Evolutionary conservation across 2,329 filamentous ascomycete genomes (phyloP).

Genomic region (Colletotrichum higginsianum): DNA sequence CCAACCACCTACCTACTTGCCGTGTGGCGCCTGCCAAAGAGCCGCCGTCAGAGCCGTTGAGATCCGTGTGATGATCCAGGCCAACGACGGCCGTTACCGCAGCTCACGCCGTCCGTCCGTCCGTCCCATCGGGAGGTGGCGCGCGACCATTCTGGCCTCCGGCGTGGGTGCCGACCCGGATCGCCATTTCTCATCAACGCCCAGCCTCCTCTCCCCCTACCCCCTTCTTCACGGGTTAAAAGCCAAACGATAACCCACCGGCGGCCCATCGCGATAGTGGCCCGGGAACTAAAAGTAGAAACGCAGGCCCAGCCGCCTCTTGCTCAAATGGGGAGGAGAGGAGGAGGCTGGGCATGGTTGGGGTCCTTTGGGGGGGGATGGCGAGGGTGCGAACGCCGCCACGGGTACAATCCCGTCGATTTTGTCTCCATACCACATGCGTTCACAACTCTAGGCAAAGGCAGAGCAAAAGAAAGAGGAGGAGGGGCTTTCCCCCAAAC

Average conservation of each 20-base stretch:
- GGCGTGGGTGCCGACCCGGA: neutral
- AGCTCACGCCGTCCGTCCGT: neutral
- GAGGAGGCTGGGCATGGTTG: neutral
- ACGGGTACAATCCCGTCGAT: too few relatives aligned
- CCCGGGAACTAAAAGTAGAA: slow-evolving; percentile 2
- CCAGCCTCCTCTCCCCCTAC: neutral
- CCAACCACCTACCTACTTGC: neutral
- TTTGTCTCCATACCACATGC: neutral
- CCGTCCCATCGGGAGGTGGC: neutral
- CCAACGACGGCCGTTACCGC: neutral
- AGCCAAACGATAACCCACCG: neutral
- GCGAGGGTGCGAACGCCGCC: too few relatives aligned
- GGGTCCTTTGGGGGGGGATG: neutral
- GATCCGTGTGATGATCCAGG: too few relatives aligned
- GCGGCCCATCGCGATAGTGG: neutral
- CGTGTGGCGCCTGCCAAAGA: neutral
- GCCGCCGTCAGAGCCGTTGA: neutral
- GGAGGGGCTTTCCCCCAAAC: neutral
- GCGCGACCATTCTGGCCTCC: neutral
- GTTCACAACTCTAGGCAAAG: neutral
- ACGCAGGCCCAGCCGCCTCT: neutral
- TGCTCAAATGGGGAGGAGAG: neutral
- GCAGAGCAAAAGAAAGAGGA: too few relatives aligned
- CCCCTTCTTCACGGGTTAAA: neutral
- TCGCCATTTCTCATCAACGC: neutral